Percentiles rank a stretch among this genome's conserved stretches.
phyloP scores from a whole-genome alignment of 305 asterid species.

The Plantago lanceolata region DNA sequence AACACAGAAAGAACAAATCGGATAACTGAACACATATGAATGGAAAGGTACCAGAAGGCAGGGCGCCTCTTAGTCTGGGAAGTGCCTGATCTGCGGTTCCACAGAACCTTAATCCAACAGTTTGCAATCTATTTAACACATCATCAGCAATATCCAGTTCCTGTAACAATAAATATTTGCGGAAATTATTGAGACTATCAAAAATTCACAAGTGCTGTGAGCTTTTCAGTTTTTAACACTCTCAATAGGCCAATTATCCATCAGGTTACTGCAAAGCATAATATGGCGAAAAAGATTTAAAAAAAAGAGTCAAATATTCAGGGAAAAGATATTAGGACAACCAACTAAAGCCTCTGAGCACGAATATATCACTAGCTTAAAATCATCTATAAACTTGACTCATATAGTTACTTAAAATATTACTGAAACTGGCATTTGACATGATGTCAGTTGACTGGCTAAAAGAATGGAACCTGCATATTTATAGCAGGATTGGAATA shows the following conservation, averaged over 20 bases:
- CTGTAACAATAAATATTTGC: conserved; percentile 34
- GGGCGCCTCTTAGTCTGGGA: conserved; percentile 97
- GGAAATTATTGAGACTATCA: background rate
- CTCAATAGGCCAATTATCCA: background rate
- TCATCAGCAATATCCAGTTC: conserved; percentile 89
- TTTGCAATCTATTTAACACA: conserved; percentile 81
- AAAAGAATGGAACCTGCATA: background rate
- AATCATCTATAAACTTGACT: background rate
- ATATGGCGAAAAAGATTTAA: background rate
- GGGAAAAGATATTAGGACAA: background rate
- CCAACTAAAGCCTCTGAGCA: background rate
- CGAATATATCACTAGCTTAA: background rate
- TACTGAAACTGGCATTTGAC: background rate
- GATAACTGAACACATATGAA: background rate
- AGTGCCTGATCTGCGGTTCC: conserved; percentile 88
- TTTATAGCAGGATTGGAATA: background rate
- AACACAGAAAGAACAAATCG: conserved; percentile 4
- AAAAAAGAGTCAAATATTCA: background rate
- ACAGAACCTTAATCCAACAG: conserved; percentile 94
- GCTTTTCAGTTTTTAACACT: too few relatives aligned
- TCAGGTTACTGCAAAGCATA: too few relatives aligned
- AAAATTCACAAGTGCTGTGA: background rate
- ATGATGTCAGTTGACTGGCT: background rate
- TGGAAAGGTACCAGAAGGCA: conserved; percentile 68
- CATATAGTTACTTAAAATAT: background rate